Percentiles rank a stretch among this genome's conserved stretches.
These are phyloP conservation scores for Naganishia sp. DNA, from an alignment of 1,284 basidiomycete genomes.

Conservation along the genomic window DNA sequence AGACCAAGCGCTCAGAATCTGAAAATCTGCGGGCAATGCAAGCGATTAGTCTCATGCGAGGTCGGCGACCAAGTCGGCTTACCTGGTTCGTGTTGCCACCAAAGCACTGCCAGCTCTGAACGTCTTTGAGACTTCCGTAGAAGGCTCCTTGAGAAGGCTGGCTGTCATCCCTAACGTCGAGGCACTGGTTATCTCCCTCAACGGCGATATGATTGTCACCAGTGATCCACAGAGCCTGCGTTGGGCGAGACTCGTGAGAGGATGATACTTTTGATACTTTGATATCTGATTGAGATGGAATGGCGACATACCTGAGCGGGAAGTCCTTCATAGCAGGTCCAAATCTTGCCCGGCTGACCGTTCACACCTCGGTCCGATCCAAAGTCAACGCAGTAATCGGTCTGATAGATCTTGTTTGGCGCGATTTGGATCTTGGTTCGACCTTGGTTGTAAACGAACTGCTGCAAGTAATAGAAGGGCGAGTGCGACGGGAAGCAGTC, in stretches of 20 bases:
- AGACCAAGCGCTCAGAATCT: slow-evolving; percentile 1
- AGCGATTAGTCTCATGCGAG: background rate
- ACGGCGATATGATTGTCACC: slow-evolving; percentile 27
- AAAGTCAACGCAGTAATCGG: slow-evolving; percentile 31
- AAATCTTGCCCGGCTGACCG: slow-evolving; percentile 35
- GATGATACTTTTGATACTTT: too few relatives aligned
- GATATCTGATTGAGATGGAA: too few relatives aligned
- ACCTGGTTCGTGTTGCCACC: slow-evolving; percentile 26
- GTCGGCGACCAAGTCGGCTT: background rate
- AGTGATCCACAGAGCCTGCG: slow-evolving; percentile 24
- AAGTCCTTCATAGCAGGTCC: slow-evolving; percentile 31
- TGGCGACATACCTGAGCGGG: slow-evolving; percentile 23
- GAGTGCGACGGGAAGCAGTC: background rate
- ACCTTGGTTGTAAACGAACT: slow-evolving; percentile 27
- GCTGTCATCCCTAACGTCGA: slow-evolving; percentile 20
- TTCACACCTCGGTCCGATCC: slow-evolving; percentile 12
- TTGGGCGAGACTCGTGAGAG: too few relatives aligned
- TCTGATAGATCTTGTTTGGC: slow-evolving; percentile 14
- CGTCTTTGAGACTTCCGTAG: slow-evolving; percentile 21
- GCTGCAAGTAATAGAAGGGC: slow-evolving; percentile 17
- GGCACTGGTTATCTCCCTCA: slow-evolving; percentile 18
- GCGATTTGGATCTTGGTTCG: slow-evolving; percentile 26
- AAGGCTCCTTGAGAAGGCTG: slow-evolving; percentile 8
- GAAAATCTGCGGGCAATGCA: slow-evolving; percentile 5
- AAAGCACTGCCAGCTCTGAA: slow-evolving; percentile 28